Conservation (phyloP, 495 filamentous ascomycete genomes). For the Ascobolus immersus region DNA sequence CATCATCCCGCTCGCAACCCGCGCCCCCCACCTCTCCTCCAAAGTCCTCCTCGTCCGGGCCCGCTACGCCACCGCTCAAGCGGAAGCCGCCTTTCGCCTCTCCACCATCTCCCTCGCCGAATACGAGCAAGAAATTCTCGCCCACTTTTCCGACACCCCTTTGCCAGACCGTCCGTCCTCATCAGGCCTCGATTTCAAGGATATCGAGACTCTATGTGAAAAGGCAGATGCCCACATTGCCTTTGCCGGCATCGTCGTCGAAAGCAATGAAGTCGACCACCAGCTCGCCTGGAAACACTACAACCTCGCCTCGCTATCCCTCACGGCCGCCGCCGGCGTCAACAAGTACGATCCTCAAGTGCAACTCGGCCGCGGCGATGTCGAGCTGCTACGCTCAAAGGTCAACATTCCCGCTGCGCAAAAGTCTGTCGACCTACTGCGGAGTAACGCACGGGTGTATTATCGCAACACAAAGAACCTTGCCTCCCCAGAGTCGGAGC, state of each 20-base stretch:
- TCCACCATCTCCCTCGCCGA: constrained; percentile 22
- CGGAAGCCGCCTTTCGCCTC: constrained; percentile 29
- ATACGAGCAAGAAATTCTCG: constrained; percentile 25
- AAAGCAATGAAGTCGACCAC: constrained; percentile 23
- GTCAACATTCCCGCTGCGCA: constrained; percentile 21
- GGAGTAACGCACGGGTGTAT: constrained; percentile 41
- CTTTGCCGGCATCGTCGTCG: constrained; percentile 19
- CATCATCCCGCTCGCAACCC: too few species aligned
- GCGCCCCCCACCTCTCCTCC: constrained; percentile 24
- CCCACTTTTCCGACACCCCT: constrained; percentile 22
- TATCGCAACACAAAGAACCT: constrained; percentile 33
- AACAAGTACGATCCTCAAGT: too few species aligned
- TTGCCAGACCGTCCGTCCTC: too few species aligned
- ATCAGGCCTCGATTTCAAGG: too few species aligned
- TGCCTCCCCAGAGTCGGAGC: constrained; percentile 8
- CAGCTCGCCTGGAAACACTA: constrained; percentile 16
- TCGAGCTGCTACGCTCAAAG: constrained; percentile 30
- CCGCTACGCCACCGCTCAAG: constrained; percentile 26
- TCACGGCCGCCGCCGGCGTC: constrained; percentile 33
- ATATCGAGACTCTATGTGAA: constrained; percentile 27
- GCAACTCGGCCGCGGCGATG: constrained; percentile 35
- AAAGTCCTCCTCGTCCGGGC: constrained; percentile 28
- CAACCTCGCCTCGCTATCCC: constrained; percentile 7
- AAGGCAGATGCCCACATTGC: constrained; percentile 33
- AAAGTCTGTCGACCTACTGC: too few species aligned